These are phyloP conservation scores for Petunia axillaris DNA, from an alignment of 257 asterid genomes.

Conservation along the genomic window DNA sequence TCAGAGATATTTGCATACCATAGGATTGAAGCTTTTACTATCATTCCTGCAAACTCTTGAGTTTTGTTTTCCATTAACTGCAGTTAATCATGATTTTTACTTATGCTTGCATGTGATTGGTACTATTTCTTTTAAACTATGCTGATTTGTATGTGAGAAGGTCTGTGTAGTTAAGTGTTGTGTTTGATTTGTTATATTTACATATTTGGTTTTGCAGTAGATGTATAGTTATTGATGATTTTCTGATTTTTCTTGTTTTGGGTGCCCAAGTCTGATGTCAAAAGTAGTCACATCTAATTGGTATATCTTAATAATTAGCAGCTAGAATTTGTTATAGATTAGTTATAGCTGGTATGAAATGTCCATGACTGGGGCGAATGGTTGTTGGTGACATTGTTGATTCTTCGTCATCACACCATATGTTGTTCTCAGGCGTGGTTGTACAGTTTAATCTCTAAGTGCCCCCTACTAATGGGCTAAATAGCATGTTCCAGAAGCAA, in stretches of 20 bases:
- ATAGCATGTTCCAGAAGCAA: background rate
- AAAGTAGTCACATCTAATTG: background rate
- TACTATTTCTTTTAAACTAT: background rate
- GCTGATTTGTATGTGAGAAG: background rate
- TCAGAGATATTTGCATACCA: background rate
- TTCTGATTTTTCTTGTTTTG: background rate
- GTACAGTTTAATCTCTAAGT: background rate
- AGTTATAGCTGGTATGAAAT: background rate
- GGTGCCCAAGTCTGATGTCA: background rate
- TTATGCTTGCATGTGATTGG: background rate
- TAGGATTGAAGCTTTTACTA: background rate
- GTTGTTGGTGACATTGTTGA: background rate
- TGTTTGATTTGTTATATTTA: background rate
- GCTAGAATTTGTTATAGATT: slow-evolving; percentile 2
- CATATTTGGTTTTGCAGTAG: background rate
- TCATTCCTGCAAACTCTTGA: background rate
- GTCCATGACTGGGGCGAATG: background rate
- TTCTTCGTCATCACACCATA: background rate
- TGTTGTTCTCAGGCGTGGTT: no score
- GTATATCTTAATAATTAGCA: slow-evolving; percentile 8
- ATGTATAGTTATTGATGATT: background rate
- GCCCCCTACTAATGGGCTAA: background rate
- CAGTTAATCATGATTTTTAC: background rate
- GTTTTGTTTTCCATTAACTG: background rate
- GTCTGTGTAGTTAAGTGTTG: background rate